Percentiles rank a stretch among this genome's conserved stretches.
phyloP scores from a whole-genome alignment of 1,139 yeast genomes.

The Saccharomyces hybrid region DNA sequence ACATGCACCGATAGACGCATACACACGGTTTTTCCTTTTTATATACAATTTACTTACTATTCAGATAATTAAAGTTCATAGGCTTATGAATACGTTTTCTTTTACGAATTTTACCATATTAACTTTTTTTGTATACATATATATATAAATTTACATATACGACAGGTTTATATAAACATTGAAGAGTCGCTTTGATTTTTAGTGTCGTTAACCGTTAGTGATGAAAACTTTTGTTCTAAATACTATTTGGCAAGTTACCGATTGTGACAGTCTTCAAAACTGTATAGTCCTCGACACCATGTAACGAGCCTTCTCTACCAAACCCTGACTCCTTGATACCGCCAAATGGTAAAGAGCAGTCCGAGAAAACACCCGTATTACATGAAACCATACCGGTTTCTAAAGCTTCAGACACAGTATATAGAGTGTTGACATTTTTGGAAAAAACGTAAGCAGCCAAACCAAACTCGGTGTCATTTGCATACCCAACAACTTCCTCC shows the following conservation, averaged over 20 bases:
- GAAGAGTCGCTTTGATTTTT: neutral
- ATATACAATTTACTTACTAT: neutral
- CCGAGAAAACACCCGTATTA: conserved; percentile 68
- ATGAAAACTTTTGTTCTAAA: neutral
- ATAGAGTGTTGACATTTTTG: conserved; percentile 51
- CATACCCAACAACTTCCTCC: conserved; percentile 60
- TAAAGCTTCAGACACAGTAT: conserved; percentile 60
- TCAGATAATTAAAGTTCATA: neutral
- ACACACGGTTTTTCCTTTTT: neutral
- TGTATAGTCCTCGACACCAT: conserved; percentile 70
- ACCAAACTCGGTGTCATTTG: conserved; percentile 66
- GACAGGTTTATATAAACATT: neutral
- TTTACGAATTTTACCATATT: neutral
- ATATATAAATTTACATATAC: neutral
- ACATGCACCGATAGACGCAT: neutral
- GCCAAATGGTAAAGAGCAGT: conserved; percentile 69
- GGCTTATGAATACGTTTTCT: neutral
- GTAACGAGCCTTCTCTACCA: conserved; percentile 74
- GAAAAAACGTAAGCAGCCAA: conserved; percentile 79
- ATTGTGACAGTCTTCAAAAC: conserved; percentile 55
- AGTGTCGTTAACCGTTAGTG: neutral
- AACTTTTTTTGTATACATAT: neutral
- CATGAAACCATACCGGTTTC: conserved; percentile 80
- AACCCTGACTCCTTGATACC: conserved; percentile 76
- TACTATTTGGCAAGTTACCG: conserved; percentile 29